Conservation (phyloP, 2,329 filamentous ascomycete species). For the Xylaria sp. region DNA sequence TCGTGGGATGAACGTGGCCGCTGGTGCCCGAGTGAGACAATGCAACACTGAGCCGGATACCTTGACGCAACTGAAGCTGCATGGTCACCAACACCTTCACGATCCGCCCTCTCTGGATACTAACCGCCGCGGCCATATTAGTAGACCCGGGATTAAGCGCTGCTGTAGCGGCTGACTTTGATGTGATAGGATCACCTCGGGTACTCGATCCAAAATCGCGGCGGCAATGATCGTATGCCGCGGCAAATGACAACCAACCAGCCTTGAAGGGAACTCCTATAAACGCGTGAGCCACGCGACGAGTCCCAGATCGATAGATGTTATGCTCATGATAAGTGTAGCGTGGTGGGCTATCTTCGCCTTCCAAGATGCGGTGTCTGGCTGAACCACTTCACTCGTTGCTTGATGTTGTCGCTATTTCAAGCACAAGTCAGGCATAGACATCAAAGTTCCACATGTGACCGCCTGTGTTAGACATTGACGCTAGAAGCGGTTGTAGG, state of each 20-base stretch:
- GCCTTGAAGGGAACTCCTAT: not conserved
- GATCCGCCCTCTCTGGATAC: not conserved
- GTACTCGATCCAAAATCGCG: not conserved
- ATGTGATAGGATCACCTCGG: not conserved
- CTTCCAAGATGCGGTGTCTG: not conserved
- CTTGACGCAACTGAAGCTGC: not conserved
- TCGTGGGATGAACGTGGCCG: not conserved
- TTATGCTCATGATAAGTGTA: not conserved
- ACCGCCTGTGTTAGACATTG: constrained; percentile 10
- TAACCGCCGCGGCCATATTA: not conserved
- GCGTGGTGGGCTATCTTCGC: not conserved
- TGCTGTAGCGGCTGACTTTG: not conserved
- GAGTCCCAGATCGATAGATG: not conserved
- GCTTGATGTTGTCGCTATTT: not conserved
- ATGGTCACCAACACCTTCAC: not conserved
- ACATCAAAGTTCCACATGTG: constrained; percentile 8
- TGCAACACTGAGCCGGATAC: not conserved
- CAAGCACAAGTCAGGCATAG: not conserved
- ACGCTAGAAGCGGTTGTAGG: not conserved
- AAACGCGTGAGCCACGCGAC: not conserved
- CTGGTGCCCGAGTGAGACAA: not conserved
- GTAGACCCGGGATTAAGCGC: not conserved
- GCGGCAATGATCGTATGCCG: not conserved
- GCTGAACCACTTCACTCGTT: not conserved
- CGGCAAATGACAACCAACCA: not conserved